A percentile compares a stretch with the other conserved stretches of the same genome.
Conservation (phyloP, 2,329 filamentous ascomycete genomes). For the Colletotrichum agaves region DNA sequence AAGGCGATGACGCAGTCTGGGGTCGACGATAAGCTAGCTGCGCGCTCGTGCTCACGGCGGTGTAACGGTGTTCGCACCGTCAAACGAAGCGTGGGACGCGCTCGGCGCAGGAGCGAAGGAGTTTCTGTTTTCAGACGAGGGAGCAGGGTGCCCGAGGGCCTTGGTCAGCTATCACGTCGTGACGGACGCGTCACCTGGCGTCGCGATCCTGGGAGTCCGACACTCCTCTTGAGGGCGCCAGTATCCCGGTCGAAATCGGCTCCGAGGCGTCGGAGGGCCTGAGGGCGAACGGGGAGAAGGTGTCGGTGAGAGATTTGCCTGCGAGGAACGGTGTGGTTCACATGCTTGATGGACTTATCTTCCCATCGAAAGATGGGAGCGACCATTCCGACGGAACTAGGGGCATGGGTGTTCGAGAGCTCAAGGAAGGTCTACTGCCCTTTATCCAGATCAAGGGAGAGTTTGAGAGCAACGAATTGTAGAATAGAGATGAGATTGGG, state of each 20-base stretch:
- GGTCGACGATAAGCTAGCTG: neutral
- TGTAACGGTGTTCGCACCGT: constrained; percentile 24
- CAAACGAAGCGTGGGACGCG: constrained; percentile 10
- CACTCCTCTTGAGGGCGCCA: neutral
- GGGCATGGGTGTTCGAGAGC: neutral
- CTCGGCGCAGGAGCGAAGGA: neutral
- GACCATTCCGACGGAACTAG: neutral
- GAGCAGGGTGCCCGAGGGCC: neutral
- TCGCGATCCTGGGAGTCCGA: neutral
- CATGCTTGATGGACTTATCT: constrained; percentile 14
- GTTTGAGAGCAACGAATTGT: neutral
- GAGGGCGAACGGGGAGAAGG: neutral
- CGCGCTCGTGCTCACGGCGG: neutral
- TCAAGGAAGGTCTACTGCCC: neutral
- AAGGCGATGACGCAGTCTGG: constrained; percentile 1
- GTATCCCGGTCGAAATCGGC: neutral
- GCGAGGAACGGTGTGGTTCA: constrained; percentile 24
- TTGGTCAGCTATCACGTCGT: constrained; percentile 26
- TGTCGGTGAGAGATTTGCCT: constrained; percentile 12
- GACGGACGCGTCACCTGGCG: neutral
- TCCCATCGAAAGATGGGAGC: neutral
- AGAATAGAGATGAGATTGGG: too few relatives aligned
- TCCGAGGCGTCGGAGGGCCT: too few relatives aligned
- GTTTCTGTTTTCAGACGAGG: constrained; percentile 3
- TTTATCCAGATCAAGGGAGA: neutral